Conservation (phyloP, 805 yeast species). For the Allodekkera sacchari region DNA sequence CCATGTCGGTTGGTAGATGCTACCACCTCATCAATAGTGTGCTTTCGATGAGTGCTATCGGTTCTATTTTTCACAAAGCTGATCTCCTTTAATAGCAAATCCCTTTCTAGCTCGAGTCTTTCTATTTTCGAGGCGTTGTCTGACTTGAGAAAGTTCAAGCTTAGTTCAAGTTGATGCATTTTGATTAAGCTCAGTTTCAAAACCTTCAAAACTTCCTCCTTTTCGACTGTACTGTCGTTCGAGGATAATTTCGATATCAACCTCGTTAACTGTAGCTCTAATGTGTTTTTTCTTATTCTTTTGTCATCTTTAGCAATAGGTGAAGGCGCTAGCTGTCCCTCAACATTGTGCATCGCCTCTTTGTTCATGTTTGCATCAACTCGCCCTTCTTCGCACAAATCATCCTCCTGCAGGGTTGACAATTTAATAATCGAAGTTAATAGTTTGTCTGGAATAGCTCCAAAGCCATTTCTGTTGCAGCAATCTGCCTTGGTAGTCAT, state of each 20-base stretch:
- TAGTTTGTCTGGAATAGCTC: constrained; percentile 7
- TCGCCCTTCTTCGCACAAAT: constrained; percentile 1
- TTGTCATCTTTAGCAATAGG: constrained; percentile 17
- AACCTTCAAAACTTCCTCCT: constrained; percentile 7
- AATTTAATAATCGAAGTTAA: constrained; percentile 6
- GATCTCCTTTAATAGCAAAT: constrained; percentile 16
- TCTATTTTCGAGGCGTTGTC: constrained; percentile 14
- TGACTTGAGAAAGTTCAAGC: constrained; percentile 10
- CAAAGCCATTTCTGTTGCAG: too few species aligned
- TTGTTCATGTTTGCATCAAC: neutral
- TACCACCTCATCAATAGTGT: too few species aligned
- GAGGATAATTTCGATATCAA: constrained; percentile 6
- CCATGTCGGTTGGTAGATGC: too few species aligned
- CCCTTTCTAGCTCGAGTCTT: constrained; percentile 17
- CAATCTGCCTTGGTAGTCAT: too few species aligned
- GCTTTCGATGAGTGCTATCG: too few species aligned
- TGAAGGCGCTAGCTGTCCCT: neutral
- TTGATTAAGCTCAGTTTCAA: constrained; percentile 13
- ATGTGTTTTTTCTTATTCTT: constrained; percentile 5
- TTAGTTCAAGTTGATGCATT: constrained; percentile 12
- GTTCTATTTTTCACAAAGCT: constrained; percentile 14
- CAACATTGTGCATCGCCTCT: neutral
- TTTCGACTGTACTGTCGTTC: neutral
- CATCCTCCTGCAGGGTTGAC: constrained; percentile 4
- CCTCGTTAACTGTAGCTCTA: constrained; percentile 12